Base-by-base conservation (phyloP, 805 yeast species). In the Debaryomyces castellii region DNA sequence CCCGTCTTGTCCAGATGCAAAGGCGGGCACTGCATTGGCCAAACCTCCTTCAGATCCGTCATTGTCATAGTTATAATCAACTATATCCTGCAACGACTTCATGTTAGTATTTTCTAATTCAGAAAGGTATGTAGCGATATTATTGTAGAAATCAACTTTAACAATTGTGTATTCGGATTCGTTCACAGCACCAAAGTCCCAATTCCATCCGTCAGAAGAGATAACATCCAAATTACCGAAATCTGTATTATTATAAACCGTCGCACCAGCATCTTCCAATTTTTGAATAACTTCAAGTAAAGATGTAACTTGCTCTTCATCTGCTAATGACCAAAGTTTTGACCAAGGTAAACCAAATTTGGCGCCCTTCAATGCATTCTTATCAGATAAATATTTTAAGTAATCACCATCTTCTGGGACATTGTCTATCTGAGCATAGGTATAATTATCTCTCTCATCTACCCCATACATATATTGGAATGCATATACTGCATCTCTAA, bases 281-380 rank as follows among this genome's bases (percentile, higher is more conserved):
- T 39, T 24, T 32, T 49, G 41, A 18, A 61, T 41, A 25, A 53
- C 54, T 17, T 53, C 54, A 16, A 51, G 24, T 21, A 60, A 43
- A 9, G 47, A 47, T 7, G 51, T 53, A 24, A 52, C 47, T 27
- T 58, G 54, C 12, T 49, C 58, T 18, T 33, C 20, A 5, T 14
- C 20, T 12, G 37, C 37, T 4, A 16, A 14, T 33, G 9, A 33
- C 65, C 65, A 60, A 5, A 60, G 40, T 40, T 54, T 54, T 35
- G 52, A 52, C 66, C 64, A 61, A 16, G 64, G 64, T 28, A 61
- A 48, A 17, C 66, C 66, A 48, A 61, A 59, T 38, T 44, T 59
- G n/a, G n/a, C 8, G 63, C 64, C 21, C 63, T 59, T 54, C 42
- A 60, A 48, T n/a, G 62, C 55, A n/a, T 6, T 44, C 27, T 43